Evolutionary conservation across 75 land plant species (phyloP), one percentile per base, ranked within the genome.

Genomic region (Larix kaempferi): DNA sequence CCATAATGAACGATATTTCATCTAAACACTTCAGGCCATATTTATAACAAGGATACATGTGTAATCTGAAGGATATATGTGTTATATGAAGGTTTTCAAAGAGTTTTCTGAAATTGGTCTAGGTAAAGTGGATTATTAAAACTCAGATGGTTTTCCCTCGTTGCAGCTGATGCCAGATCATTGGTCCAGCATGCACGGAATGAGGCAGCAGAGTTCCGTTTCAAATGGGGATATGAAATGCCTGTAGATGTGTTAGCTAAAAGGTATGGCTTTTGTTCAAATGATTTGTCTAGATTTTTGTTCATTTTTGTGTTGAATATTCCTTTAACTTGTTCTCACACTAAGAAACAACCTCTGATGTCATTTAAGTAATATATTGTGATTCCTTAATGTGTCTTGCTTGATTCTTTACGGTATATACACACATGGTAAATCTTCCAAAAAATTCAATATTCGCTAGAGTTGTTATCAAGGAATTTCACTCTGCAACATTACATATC

Each of bases 211-310:
- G 98, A 95, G 56, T 95, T 93, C 69, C 89, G 90, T 12, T 86
- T 85, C 77, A 94, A 86, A 83, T 85, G 86, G 85, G 99, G 99
- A 57, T 95, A 96, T 78, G 94, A 96, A 63, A 94, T 94, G 84
- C 94, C 94, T 54, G 92, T 89, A 10, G 98, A 95, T 77, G 85
- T 81, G 6, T 80, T 96, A 72, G 91, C 97, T 44, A 87, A 84
- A 74, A 85, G 99, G 99, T 94, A 89, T 57, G 59, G 12, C 29
- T 74, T 72, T 73, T 52, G 16, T 59, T 78, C 0, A 22, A 26
- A 19, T 25, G 74, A 49, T 19, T 74, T 49, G 27, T 35, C 35
- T 17, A 65, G 6, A 15, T 4, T 65, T 33, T 64, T 64, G 16
- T 29, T 64, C 17, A 27, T 62, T 64, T 29, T 64, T 27, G 16